phyloP scores from a whole-genome alignment of 352 stramenopile species.

The Pythium periplocum region DNA sequence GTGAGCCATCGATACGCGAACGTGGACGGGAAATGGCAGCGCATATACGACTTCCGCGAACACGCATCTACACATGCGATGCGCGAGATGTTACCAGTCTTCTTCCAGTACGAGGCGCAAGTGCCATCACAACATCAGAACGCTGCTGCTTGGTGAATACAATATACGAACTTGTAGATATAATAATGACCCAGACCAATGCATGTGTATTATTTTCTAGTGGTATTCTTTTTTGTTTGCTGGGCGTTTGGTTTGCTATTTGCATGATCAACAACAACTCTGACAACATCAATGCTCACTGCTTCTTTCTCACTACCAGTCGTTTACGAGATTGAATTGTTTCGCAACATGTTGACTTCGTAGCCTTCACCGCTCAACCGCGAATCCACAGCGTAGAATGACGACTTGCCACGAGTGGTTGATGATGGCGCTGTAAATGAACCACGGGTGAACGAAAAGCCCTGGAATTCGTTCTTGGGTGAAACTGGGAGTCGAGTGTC shows the following conservation, averaged over 20 bases:
- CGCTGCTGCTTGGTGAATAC: too few species aligned
- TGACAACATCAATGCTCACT: too few species aligned
- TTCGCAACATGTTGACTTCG: slow-evolving; percentile 22
- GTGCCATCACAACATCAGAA: too few species aligned
- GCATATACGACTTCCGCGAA: slow-evolving; percentile 70
- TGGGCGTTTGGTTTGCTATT: too few species aligned
- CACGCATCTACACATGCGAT: slow-evolving; percentile 51
- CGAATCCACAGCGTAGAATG: slow-evolving; percentile 16
- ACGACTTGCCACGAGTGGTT: slow-evolving; percentile 12
- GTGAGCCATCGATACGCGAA: slow-evolving; percentile 75
- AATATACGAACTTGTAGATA: too few species aligned
- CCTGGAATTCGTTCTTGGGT: slow-evolving; percentile 83
- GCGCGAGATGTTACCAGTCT: slow-evolving; percentile 67
- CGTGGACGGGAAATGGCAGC: slow-evolving; percentile 77
- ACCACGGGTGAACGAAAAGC: slow-evolving; percentile 72
- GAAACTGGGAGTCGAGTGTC: slow-evolving; percentile 67
- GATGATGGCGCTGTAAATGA: slow-evolving; percentile 9
- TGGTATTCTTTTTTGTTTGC: too few species aligned
- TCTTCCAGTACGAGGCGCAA: slow-evolving; percentile 38
- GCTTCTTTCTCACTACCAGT: too few species aligned
- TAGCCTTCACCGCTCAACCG: slow-evolving; percentile 27
- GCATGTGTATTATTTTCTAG: too few species aligned
- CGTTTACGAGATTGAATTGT: slow-evolving; percentile 27
- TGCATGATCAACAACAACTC: too few species aligned
- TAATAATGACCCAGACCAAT: too few species aligned